phyloP scores from a whole-genome alignment of 2,329 filamentous ascomycete species.

The Sarocladiaceae sp. region DNA sequence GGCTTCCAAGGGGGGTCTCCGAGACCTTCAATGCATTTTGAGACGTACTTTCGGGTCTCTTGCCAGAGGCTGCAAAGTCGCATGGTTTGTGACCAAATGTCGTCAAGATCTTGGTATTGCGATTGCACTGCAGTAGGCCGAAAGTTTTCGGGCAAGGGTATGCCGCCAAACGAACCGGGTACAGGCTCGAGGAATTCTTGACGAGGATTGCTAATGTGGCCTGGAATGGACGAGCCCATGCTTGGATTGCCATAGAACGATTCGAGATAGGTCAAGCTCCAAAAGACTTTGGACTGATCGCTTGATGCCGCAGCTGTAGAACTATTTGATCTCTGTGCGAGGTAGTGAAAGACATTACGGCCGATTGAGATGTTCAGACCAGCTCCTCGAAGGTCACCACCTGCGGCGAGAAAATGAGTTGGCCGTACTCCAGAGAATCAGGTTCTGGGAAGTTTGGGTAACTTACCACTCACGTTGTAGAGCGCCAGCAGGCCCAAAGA shows the following conservation, averaged over 20 bases:
- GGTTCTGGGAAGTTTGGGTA: background rate
- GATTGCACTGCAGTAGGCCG: background rate
- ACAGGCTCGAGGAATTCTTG: background rate
- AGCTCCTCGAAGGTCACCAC: background rate
- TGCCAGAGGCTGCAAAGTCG: constrained; percentile 2
- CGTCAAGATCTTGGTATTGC: background rate
- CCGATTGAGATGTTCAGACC: background rate
- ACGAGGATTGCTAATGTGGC: background rate
- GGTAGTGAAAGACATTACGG: background rate
- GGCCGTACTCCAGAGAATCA: background rate
- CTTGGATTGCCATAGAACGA: background rate
- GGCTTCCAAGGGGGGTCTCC: background rate
- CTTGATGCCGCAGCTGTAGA: background rate
- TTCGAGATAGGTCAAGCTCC: background rate
- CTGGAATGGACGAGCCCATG: background rate
- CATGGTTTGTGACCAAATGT: constrained; percentile 1
- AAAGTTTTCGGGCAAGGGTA: background rate
- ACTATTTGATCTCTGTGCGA: background rate
- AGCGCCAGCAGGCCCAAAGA: constrained; percentile 1
- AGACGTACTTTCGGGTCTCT: constrained; percentile 1
- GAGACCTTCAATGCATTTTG: constrained; percentile 5
- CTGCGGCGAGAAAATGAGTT: background rate
- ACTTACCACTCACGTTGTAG: background rate
- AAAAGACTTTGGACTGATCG: background rate
- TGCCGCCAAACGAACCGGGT: background rate